Base-by-base conservation (phyloP, 2,329 filamentous ascomycete genomes). In the Phaeosphaeria sp. region DNA sequence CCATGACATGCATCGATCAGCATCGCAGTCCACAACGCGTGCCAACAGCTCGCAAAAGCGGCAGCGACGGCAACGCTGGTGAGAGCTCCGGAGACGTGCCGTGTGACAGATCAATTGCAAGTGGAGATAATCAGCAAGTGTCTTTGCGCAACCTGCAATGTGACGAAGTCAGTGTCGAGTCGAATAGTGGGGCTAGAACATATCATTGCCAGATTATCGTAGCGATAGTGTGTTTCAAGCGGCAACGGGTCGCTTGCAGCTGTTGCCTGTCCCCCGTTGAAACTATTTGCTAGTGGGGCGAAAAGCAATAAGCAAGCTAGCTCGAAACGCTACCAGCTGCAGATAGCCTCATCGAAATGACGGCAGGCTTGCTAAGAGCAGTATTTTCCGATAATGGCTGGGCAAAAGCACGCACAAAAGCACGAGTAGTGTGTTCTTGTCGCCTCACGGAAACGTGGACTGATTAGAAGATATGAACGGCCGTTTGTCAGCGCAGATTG, bases 191-290 rank as follows among this genome's bases (percentile, higher is more conserved):
- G 50, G 58, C 53, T 62, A 21, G 49, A 49, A 39, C 41, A 39
- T 46, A 39, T 55, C 55, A 51, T 52, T 51, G 18, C 18, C 18
- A 50, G 42, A 49, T 59, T 64, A 64, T 48, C 36, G 55, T 47
- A 21, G 46, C 42, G 60, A 68, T 67, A 66, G 65, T 56, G 43
- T 61, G 64, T 69, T 69, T 68, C 65, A 67, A 21, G 21, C 42
- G 42, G 42, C 42, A 21, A 66, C 61, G 58, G 51, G 55, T 54
- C 58, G 47, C 57, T 57, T 54, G 54, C 52, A 55, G 46, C 50
- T 42, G 20, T 39, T 39, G 36, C 36, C 36, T 15, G 42, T 44
- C 50, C 41, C 54, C 56, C 46, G 52, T 55, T 63, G 50, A 63
- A 55, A 56, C 52, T 52, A 52, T 48, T 43, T 43, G 33, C 50